phyloP scores from a whole-genome alignment of 257 asterid species.

The Solanum pennellii region DNA sequence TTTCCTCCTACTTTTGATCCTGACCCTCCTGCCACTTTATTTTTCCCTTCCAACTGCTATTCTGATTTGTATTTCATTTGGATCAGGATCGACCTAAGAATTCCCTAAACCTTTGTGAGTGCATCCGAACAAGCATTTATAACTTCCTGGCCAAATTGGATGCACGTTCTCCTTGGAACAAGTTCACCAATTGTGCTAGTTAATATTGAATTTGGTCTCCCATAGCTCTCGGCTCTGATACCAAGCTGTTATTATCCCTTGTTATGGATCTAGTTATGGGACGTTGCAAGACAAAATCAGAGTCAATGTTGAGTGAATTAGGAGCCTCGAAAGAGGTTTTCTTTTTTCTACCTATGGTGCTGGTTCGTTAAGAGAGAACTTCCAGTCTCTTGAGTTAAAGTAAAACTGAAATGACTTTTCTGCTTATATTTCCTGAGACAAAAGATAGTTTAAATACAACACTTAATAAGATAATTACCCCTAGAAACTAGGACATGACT shows the following conservation, averaged over 20 bases:
- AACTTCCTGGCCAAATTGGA: neutral
- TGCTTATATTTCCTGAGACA: neutral
- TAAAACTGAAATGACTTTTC: neutral
- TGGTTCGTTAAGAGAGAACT: neutral
- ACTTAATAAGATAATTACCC: neutral
- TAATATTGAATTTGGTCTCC: neutral
- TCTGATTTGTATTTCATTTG: neutral
- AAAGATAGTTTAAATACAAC: neutral
- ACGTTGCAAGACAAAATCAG: neutral
- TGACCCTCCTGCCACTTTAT: neutral
- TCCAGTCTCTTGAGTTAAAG: neutral
- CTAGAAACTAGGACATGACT: neutral
- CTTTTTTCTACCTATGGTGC: neutral
- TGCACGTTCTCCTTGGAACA: neutral
- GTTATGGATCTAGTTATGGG: neutral
- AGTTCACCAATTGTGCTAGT: neutral
- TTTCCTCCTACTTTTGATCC: neutral
- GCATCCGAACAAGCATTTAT: neutral
- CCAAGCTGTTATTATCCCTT: neutral
- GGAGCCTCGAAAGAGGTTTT: neutral
- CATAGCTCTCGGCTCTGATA: neutral
- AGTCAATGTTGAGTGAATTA: neutral
- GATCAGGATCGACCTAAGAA: neutral
- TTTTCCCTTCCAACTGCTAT: neutral
- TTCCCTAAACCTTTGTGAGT: neutral